phyloP scores from a whole-genome alignment of 257 asterid species.

The Solanum chmielewskii region DNA sequence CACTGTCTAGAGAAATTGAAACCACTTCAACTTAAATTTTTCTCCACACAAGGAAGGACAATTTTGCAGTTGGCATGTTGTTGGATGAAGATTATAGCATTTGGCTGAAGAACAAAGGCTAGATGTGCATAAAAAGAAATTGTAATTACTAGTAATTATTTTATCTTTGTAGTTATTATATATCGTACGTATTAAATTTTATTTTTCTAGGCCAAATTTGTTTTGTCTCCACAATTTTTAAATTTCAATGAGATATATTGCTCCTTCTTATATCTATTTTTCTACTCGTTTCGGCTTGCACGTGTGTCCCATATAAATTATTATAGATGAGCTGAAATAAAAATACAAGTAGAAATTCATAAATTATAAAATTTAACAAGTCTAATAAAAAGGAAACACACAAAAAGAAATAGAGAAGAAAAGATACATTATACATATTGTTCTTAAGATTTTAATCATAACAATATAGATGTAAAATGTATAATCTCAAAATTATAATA shows the following conservation, averaged over 20 bases:
- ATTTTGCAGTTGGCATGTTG: background rate
- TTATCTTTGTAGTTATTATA: background rate
- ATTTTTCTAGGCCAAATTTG: background rate
- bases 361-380: no score
- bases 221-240: background rate
- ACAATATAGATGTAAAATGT: no score
- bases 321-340: no score
- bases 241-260: background rate
- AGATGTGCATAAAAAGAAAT: background rate
- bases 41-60: background rate
- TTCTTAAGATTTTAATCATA: no score
- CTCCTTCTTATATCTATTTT: no score
- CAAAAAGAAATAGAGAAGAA: no score
- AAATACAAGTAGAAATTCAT: no score
- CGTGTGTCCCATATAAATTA: no score
- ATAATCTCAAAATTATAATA: no score
- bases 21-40: background rate
- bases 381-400: no score
- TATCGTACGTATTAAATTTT: background rate
- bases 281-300: background rate
- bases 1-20: conserved; percentile 26
- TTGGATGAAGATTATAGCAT: background rate
- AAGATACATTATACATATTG: no score
- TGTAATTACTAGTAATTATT: background rate
- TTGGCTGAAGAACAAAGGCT: background rate